Base-by-base conservation (phyloP, 148 eudicot genomes). In the Chenopodium formosanum region DNA sequence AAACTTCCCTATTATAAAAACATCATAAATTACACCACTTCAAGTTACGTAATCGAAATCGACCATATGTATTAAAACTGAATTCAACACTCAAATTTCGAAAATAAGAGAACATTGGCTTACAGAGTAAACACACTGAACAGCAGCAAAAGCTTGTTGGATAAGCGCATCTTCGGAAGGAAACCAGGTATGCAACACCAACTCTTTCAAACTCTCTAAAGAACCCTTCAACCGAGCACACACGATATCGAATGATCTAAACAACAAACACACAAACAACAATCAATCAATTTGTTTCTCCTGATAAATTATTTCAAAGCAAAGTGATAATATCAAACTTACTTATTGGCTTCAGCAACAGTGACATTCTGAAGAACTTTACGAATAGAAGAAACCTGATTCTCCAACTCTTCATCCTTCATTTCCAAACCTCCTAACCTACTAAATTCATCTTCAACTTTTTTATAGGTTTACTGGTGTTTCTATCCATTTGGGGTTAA, bases 41-140 rank as follows among this genome's bases (percentile, higher is more conserved):
- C 1, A 10, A 73, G 74, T 23, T 64, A 40, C 14, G 9, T 40
- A 12, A 37, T 37, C 70, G 32, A 27, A 11, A 27, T 0, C 34
- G 1, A 67, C 20, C 4, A 70, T 14, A 4, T 14, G 17, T 52
- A 47, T 31, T 31, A 50, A 9, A 50, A 50, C 16, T 50, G 14
- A 50, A 50, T 50, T 50, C 16, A 50, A 50, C 2, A 11, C 53
- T 50, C 53, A 12, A 50, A 16, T 13, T 48, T 48, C 14, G 3
- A 48, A 48, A 48, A 48, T 13, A 48, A 9, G 2, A 48, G 52
- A 9, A 37, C 0, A 4, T 74, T 66, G 23, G 23, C 98, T 90
- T 91, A 95, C 99, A 76, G 90, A 82, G 83, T 94, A 74, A 27
- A 90, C 85, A 80, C 86, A 83, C 62, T 77, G 88, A 80, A 95